Base-by-base conservation (phyloP, 192 early-diverging fungal genomes). In the Coemansia sp. region DNA sequence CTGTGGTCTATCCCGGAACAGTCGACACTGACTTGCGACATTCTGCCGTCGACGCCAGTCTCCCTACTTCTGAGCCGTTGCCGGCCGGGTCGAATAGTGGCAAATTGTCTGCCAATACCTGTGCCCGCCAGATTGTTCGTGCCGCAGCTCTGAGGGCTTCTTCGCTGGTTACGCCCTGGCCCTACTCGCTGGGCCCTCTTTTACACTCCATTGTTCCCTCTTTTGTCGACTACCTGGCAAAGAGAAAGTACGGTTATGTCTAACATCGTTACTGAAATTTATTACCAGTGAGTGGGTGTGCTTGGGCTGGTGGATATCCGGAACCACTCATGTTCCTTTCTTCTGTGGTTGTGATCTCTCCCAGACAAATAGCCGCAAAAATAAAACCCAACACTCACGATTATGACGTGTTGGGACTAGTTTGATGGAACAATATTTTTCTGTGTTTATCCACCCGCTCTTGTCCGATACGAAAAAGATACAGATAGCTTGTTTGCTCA, bases 1-100 rank as follows among this genome's bases (percentile, higher is more conserved):
- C 84, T 12, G 65, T 91, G 3, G 85, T 83, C 0, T 86, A 86
- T 58, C 91, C 91, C 10, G 91, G 86, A 1, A 90, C 90, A 0
- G 91, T 93, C 3, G 85, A 72, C n/a, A 93, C 91, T 0, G 85
- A 87, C 7, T 65, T 93, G 42, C 66, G 91, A 15, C 59, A 64
- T 40, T 84, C 88, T 1, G 88, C 89, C 0, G 80, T 91, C 5
- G 90, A 93, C 44, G 46, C 29, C 29, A 32, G 29, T 32, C 29
- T 32, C 7, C 29, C 29, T 27, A 4, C 46, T 27, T 14, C 22
- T 46, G 43, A 12, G 43, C 24, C 9, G 18, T 46, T 19, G 26
- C 18, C 29, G 36, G 58, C 67, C 10, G 62, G 72, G 0, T 85
- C 84, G 2, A 79, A 72, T 21, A 76, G 82, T n/a, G 87, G 84